Evolutionary conservation across 371 early-diverging fungal genomes (phyloP).

Genomic region (Nematocida homosporus): DNA sequence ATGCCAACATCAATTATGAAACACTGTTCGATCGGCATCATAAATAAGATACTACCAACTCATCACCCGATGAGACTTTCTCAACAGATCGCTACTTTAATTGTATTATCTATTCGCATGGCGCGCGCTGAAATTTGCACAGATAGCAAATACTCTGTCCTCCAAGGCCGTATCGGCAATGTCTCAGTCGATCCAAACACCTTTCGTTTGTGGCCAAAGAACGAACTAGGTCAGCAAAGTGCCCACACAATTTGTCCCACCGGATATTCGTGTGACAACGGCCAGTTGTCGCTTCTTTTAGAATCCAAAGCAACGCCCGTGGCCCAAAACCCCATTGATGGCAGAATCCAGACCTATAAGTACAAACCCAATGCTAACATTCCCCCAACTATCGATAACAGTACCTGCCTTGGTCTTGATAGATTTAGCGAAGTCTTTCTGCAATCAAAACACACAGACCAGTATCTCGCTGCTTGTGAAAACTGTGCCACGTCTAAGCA

Average conservation of each 20-base stretch:
- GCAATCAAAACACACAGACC: constrained; percentile 3
- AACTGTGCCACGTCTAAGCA: constrained; percentile 1
- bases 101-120: neutral
- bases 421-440: constrained; percentile 4
- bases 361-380: neutral
- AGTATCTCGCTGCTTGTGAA: constrained; percentile 5
- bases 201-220: constrained; percentile 13
- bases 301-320: neutral
- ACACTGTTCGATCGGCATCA: constrained; percentile 39
- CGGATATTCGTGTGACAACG: constrained; percentile 29
- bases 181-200: neutral
- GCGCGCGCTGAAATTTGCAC: constrained; percentile 4
- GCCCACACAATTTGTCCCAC: constrained; percentile 4
- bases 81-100: neutral
- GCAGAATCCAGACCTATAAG: too few species aligned
- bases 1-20: constrained; percentile 17
- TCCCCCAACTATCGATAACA: neutral
- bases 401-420: constrained; percentile 14
- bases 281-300: neutral
- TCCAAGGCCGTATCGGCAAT: constrained; percentile 7
- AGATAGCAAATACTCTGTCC: constrained; percentile 13
- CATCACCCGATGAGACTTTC: constrained; percentile 13
- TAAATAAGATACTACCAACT: constrained; percentile 38
- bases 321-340: neutral
- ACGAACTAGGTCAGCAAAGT: constrained; percentile 9